These are phyloP conservation scores for Aspergillus alliaceus DNA, from an alignment of 2,329 filamentous ascomycete species.

Conservation along the genomic window DNA sequence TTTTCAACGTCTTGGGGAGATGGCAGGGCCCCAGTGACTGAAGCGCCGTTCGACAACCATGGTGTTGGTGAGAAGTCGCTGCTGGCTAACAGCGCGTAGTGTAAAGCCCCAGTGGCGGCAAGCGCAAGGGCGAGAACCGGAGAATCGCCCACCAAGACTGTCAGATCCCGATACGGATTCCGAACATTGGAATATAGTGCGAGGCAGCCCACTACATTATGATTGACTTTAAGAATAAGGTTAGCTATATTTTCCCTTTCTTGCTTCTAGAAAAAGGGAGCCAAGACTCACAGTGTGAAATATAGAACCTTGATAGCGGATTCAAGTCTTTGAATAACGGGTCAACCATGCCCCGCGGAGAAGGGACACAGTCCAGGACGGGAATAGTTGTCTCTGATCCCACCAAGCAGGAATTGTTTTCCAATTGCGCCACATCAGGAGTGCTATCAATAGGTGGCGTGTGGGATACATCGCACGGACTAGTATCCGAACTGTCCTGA, in stretches of 20 bases:
- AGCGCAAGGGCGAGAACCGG: conserved; percentile 49
- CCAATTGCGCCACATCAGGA: background rate
- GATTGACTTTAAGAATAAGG: conserved; percentile 28
- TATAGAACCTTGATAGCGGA: conserved; percentile 46
- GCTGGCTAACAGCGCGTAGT: conserved; percentile 44
- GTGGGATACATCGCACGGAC: background rate
- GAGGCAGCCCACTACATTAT: conserved; percentile 45
- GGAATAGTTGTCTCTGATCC: conserved; percentile 1
- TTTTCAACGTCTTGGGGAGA: conserved; percentile 29
- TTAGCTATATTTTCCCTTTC: conserved; percentile 14
- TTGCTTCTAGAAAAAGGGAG: background rate
- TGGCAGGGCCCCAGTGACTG: conserved; percentile 14
- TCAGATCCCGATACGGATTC: conserved; percentile 52
- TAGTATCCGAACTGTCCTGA: conserved; percentile 13
- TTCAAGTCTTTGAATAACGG: conserved; percentile 49
- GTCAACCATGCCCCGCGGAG: conserved; percentile 46
- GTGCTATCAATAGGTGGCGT: background rate
- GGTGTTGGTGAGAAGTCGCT: conserved; percentile 35
- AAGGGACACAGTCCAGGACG: conserved; percentile 23
- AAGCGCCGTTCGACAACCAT: conserved; percentile 26
- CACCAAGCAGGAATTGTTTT: background rate
- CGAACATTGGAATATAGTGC: conserved; percentile 48
- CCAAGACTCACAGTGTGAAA: conserved; percentile 43
- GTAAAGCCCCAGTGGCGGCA: conserved; percentile 50
- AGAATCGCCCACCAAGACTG: conserved; percentile 46